Conservation (phyloP, 2,329 filamentous ascomycete species). For the Harringtonia lauricola region DNA sequence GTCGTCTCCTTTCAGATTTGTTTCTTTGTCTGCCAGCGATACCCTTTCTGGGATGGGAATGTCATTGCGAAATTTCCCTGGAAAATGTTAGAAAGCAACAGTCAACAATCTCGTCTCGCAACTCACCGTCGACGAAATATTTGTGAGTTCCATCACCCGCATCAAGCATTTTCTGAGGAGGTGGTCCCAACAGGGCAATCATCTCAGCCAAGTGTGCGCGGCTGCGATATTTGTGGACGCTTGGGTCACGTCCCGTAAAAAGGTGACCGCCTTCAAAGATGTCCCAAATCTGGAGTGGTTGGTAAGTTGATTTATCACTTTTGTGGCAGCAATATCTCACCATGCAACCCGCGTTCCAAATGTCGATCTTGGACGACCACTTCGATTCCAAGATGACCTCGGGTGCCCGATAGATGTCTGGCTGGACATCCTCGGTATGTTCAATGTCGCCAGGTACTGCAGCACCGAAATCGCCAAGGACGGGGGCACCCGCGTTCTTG, state of each 20-base stretch:
- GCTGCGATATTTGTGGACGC: neutral
- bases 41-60: no score
- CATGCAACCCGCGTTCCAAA: neutral
- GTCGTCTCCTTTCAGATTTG: no score
- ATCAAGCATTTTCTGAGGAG: no score
- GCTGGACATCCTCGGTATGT: neutral
- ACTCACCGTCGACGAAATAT: no score
- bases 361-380: neutral
- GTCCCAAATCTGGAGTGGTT: neutral
- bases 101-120: no score
- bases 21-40: no score
- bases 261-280: neutral
- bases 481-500: neutral
- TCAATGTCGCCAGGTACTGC: neutral
- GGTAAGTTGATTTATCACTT: neutral
- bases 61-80: no score
- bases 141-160: no score
- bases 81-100: no score
- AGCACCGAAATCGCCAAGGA: neutral
- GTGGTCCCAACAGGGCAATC: neutral
- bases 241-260: neutral
- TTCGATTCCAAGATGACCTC: neutral
- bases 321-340: neutral
- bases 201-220: neutral
- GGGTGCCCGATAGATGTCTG: neutral